Evolutionary conservation across 2,329 filamentous ascomycete genomes (phyloP), one percentile per base, ranked within the genome.

Genomic region (Diaporthe ilicicola): DNA sequence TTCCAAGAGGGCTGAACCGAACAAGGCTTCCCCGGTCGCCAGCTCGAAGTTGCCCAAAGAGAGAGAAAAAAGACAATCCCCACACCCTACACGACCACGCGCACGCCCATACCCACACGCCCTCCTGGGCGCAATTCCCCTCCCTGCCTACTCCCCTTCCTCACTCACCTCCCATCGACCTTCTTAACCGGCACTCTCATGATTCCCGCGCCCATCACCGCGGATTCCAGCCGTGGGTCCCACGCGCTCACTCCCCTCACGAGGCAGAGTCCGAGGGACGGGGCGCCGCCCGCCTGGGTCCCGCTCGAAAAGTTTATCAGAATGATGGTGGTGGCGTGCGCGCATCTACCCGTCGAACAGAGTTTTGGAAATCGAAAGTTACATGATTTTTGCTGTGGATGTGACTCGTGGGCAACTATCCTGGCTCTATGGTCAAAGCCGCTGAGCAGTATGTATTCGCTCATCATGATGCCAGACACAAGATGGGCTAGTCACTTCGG

Each of bases 1-100:
- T 64, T 50, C 29, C 44, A 9, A 64, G 44, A 64, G 59, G 59
- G 59, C 59, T 64, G 59, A 64, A 64, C 6, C 44, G 44, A 50
- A 50, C 59, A 48, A 64, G 59, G 59, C 59, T 64, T 64, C 59
- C 59, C 59, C 59, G 44, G 59, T 64, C 29, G n/a, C 29, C 19
- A 19, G 32, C 42, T 8, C 55, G 22, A 42, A 9, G 32, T 9
- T 34, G 32, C 54, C 32, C 54, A 51, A 34, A 22, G n/a, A 29
- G 32, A 34, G 32, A 34, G 32, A 34, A 9, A 34, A 34, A 34
- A 34, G 32, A 15, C 8, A 39, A 39, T 39, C 37, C 37, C 37
- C 39, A 27, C 24, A 27, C 54, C 17, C 55, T n/a, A 48, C 27
- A 19, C 37, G 9, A 5, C 46, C 2, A 50, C 42, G 24, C 27